phyloP scores from a whole-genome alignment of 805 yeast genomes.

The Candida ortonii region DNA sequence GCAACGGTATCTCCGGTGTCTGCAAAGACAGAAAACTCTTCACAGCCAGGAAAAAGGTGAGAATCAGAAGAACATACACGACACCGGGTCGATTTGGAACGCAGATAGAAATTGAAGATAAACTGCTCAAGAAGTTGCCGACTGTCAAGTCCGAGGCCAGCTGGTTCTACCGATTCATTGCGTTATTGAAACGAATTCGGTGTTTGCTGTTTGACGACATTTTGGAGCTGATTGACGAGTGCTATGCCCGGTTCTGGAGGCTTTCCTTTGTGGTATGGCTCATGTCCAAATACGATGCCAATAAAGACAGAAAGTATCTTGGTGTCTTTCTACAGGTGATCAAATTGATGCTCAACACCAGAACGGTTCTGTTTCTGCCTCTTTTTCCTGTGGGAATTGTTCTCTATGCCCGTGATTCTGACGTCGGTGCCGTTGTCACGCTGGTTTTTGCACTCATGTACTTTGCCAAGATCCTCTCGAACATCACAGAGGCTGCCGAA shows the following conservation, averaged over 20 bases:
- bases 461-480: constrained; percentile 16
- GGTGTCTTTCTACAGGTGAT: constrained; percentile 14
- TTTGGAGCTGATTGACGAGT: constrained; percentile 11
- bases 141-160: constrained; percentile 16
- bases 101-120: constrained; percentile 14
- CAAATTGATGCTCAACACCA: constrained; percentile 10
- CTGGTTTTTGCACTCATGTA: constrained; percentile 17
- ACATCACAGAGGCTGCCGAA: constrained; percentile 17
- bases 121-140: constrained; percentile 10
- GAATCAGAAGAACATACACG: constrained; percentile 9
- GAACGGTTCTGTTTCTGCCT: constrained; percentile 15
- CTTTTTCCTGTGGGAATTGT: constrained; percentile 17
- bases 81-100: constrained; percentile 18
- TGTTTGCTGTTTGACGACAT: constrained; percentile 13
- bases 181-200: constrained; percentile 12
- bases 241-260: constrained; percentile 14
- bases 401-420: constrained; percentile 11
- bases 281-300: constrained; percentile 10
- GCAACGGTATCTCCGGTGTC: too few species aligned
- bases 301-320: constrained; percentile 12
- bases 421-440: constrained; percentile 15
- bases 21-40: constrained; percentile 1
- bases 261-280: constrained; percentile 10
- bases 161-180: constrained; percentile 13
- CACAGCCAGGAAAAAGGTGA: constrained; percentile 5